Evolutionary conservation across 2,329 filamentous ascomycete genomes (phyloP), one percentile per base, ranked within the genome.

Genomic region (Fusarium neocosmosporiellum): DNA sequence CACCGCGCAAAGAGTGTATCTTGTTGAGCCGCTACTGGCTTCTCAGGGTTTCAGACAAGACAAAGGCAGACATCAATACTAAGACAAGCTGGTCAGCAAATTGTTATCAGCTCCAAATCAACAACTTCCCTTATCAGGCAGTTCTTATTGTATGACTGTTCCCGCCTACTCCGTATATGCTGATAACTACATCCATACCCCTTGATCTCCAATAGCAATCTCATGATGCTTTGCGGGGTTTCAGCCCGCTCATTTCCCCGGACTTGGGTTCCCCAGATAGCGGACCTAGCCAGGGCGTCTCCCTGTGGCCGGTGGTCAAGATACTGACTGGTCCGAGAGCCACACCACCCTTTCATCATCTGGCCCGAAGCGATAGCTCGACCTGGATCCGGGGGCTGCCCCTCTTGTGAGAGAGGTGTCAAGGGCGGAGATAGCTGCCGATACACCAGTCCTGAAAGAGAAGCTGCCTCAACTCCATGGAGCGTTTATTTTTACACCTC

Each of bases 241-340:
- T 53, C 41, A 62, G 16, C 63, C 57, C 62, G 48, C 66, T 75
- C 71, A 65, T 70, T 61, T 63, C 71, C 65, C 72, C 69, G 34
- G 69, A 68, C 58, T 63, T 67, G 37, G 31, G 27, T 74, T 75
- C 72, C 72, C 72, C 72, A 65, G 72, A 74, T 59, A 60, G 61
- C 63, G 63, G 64, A 55, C 59, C 65, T 66, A 65, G 60, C 48
- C 68, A 65, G 71, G 67, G 58, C 61, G 53, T 39, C 60, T 37
- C 48, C 36, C 31, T 54, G 59, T 72, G 31, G 16, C 66, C 57
- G 54, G 36, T 57, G 34, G 48, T 64, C 55, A 46, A 53, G 59
- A 50, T 37, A 66, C 66, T 70, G 22, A 22, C 37, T 62, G 48
- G 48, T 14, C 48, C n/a, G 24, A 67, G 66, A 59, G 67, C 71